Evolutionary conservation across 257 asterid species (phyloP).

Genomic region (Galeopsis tetrahit): DNA sequence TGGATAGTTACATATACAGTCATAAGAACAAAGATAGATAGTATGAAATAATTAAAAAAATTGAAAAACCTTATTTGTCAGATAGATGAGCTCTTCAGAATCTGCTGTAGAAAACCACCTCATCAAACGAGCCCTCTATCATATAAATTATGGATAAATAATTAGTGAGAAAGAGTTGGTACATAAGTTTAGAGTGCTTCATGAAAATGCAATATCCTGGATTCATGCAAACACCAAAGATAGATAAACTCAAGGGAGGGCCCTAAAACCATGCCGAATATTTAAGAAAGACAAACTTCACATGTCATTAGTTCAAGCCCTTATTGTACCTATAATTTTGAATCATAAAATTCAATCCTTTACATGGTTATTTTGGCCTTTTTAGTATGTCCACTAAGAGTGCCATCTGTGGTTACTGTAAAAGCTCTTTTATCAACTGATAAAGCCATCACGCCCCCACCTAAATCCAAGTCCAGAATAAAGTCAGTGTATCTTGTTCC

Average conservation of each 20-base stretch:
- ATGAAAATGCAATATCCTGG: constrained; percentile 19
- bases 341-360: constrained; percentile 8
- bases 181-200: constrained; percentile 25
- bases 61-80: constrained; percentile 58
- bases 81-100: constrained; percentile 57
- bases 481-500: too few relatives aligned
- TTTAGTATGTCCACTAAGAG: constrained; percentile 15
- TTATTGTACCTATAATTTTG: constrained; percentile 3
- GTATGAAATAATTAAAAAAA: constrained; percentile 11
- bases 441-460: too few relatives aligned
- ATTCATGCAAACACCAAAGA: constrained; percentile 25
- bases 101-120: constrained; percentile 77
- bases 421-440: too few relatives aligned
- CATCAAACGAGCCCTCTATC: constrained; percentile 70
- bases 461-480: too few relatives aligned
- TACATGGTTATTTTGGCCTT: constrained; percentile 12
- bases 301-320: constrained; percentile 16
- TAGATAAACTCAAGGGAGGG: background rate
- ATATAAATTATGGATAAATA: constrained; percentile 37
- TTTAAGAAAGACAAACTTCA: background rate
- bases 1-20: constrained; percentile 24
- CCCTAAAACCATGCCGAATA: background rate
- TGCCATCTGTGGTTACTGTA: too few relatives aligned
- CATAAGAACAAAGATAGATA: background rate
- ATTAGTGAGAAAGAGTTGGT: background rate